Conservation (phyloP, 1,139 yeast genomes). For the Spathaspora sp. region DNA sequence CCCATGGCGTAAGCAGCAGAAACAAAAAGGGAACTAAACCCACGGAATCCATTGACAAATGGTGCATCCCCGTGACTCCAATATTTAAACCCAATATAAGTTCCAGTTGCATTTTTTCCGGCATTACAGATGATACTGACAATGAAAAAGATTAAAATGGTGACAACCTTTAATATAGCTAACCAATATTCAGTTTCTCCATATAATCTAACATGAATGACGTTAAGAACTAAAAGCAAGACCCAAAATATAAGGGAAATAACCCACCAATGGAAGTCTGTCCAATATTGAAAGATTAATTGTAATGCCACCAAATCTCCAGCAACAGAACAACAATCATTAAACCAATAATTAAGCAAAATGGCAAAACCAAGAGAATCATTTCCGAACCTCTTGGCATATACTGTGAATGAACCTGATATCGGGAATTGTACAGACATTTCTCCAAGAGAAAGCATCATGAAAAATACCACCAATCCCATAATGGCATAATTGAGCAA, state of each 20-base stretch:
- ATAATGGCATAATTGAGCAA: conserved; percentile 57
- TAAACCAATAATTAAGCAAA: conserved; percentile 63
- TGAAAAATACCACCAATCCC: conserved; percentile 57
- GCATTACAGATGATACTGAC: conserved; percentile 39
- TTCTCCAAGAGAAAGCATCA: conserved; percentile 66
- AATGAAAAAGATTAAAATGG: conserved; percentile 41
- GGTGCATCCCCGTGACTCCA: conserved; percentile 45
- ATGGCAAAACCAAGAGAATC: conserved; percentile 65
- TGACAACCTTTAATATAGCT: conserved; percentile 37
- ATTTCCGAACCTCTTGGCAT: conserved; percentile 59
- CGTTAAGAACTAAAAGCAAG: conserved; percentile 49
- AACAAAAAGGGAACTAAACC: conserved; percentile 39
- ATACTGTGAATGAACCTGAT: conserved; percentile 62
- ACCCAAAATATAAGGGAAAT: conserved; percentile 61
- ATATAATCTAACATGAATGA: conserved; percentile 51
- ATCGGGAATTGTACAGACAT: conserved; percentile 62
- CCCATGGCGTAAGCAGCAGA: conserved; percentile 70
- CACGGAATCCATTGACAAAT: conserved; percentile 39
- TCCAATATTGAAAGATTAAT: conserved; percentile 62
- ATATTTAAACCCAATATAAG: conserved; percentile 39
- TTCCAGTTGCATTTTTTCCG: conserved; percentile 31
- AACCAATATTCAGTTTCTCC: conserved; percentile 45
- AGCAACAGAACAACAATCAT: conserved; percentile 63
- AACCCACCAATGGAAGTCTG: conserved; percentile 56
- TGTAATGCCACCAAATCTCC: conserved; percentile 62